Base-by-base conservation (phyloP, 352 stramenopile genomes). In the Phytophthora cryptogea region DNA sequence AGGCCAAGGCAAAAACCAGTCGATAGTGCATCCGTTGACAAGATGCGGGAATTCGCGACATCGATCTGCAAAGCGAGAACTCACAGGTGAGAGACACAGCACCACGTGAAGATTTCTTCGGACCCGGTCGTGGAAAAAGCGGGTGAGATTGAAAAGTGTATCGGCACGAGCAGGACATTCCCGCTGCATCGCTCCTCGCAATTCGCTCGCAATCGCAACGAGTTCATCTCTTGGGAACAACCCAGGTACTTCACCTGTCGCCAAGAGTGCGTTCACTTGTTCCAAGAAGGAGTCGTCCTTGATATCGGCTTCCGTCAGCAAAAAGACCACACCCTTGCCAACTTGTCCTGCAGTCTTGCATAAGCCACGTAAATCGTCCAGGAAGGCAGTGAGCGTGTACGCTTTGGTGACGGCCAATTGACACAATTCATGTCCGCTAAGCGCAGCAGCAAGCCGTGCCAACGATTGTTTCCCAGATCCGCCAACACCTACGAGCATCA, bases 1-100 rank as follows among this genome's bases (percentile, higher is more conserved):
- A 1, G 91, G 91, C 90, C 91, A 97, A 4, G 88, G 69, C 37
- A 97, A 59, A 58, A 96, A 97, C 88, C 89, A 97, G 61, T 97
- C 84, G 45, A 97, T 88, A 5, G 84, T 96, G 46, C 80, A 96
- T 8, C 87, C 88, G 54, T 68, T 90, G 33, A 97, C 86, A 14
- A 97, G 65, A 32, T 92, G 87, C 4, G 91, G 90, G 46, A 97
- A 97, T 47, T 95, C 89, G 9, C 86, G 80, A 45, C 86, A 92
- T 1, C 88, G 73, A 7, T 95, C 88, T 3, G 75, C 72, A 58
- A 97, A 97, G 7, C 55, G 63, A 23, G 69, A 50, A 57, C 80
- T 94, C 14, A 97, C 85, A 0, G 91, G 91, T 8, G 89, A 97
- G 14, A 97, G 80, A 53, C 85, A 97, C 27, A 97, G 44, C 1